Evolutionary conservation across 441 rosid species (phyloP).

Genomic region (Jatropha podagrica): DNA sequence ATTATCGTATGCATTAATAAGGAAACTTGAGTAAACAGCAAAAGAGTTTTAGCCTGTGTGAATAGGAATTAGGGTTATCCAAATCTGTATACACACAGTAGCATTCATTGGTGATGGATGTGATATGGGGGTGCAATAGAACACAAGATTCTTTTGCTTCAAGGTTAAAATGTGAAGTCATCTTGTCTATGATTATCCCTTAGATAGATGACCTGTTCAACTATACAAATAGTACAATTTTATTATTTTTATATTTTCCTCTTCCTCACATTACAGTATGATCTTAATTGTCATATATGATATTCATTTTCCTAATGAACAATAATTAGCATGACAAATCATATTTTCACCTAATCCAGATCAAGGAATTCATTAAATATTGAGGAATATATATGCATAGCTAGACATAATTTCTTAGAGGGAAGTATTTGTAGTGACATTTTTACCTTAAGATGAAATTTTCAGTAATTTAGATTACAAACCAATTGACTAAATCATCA

Average conservation of each 20-base stretch:
- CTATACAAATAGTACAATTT: not conserved
- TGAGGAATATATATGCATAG: no score
- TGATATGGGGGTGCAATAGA: not conserved
- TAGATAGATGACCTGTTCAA: slow-evolving; percentile 12
- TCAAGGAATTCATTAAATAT: no score
- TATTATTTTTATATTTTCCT: not conserved
- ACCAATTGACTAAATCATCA: no score
- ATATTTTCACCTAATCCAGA: no score
- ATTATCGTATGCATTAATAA: not conserved
- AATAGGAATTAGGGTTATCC: slow-evolving; percentile 10
- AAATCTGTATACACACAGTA: not conserved
- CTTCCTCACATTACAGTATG: not conserved
- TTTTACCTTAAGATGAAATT: no score
- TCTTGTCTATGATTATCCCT: slow-evolving; percentile 7
- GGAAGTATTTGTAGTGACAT: no score
- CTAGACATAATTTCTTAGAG: no score
- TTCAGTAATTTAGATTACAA: no score
- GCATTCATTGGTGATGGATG: not conserved
- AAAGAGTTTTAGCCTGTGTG: not conserved
- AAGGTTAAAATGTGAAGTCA: slow-evolving; percentile 13
- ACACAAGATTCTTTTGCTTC: slow-evolving; percentile 15
- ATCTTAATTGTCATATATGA: not conserved
- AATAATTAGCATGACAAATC: no score
- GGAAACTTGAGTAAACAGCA: no score
- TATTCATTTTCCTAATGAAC: no score